A percentile compares a stretch with the other conserved stretches of the same genome.
Conservation (phyloP, 2,329 filamentous ascomycete genomes). For the Neopestalotiopsis sp. region DNA sequence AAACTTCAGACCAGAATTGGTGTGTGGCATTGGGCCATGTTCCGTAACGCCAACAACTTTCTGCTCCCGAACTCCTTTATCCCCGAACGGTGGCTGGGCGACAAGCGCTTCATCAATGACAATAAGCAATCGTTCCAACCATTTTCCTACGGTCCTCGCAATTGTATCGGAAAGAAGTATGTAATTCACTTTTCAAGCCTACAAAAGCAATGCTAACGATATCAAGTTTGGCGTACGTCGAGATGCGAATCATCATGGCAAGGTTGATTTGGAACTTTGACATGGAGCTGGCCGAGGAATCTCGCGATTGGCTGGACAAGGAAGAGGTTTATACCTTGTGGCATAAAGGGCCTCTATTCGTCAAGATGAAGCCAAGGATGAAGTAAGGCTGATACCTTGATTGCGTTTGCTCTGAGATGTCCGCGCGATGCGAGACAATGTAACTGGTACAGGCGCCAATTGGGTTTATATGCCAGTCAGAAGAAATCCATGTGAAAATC, state of each 20-base stretch:
- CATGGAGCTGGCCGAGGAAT: neutral
- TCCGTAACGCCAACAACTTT: neutral
- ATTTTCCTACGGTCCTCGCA: conserved; percentile 17
- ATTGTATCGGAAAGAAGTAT: conserved; percentile 15
- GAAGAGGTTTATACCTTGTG: neutral
- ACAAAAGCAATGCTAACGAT: no score
- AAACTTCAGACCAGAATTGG: neutral
- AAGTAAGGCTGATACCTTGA: no score
- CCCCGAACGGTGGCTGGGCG: conserved; percentile 14
- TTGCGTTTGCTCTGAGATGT: no score
- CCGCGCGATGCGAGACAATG: no score
- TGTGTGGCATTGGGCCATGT: neutral
- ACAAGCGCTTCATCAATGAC: conserved; percentile 2
- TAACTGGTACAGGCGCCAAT: no score
- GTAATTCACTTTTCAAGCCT: neutral
- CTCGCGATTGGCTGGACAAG: neutral
- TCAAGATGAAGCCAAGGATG: neutral
- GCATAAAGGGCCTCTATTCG: neutral
- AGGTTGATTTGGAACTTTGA: conserved; percentile 11
- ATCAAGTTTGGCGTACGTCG: neutral
- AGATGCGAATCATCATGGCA: conserved; percentile 1
- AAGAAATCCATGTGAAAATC: no score
- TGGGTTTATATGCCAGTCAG: no score
- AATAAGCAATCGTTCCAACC: conserved; percentile 23
- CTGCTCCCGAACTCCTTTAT: neutral